Evolutionary conservation across 2,329 filamentous ascomycete genomes (phyloP).

Genomic region (Sarocladium kiliense): DNA sequence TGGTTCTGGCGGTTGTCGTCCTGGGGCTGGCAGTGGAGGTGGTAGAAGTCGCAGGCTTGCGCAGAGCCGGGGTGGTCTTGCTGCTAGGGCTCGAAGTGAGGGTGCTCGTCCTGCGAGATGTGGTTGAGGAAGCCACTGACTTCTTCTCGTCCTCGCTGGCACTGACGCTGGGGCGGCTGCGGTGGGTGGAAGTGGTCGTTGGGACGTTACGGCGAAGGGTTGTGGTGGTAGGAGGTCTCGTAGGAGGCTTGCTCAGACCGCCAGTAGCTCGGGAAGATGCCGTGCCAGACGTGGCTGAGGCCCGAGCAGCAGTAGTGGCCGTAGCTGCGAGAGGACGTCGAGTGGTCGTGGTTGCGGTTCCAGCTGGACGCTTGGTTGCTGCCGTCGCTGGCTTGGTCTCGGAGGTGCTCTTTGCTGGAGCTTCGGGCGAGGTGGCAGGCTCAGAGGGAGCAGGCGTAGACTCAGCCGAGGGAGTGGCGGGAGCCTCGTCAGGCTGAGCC

Average conservation of each 20-base stretch:
- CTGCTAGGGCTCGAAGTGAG: constrained; percentile 34
- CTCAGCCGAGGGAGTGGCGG: constrained; percentile 19
- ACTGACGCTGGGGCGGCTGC: constrained; percentile 41
- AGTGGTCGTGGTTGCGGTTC: constrained; percentile 26
- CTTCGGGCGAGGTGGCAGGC: constrained; percentile 23
- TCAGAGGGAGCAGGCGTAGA: constrained; percentile 22
- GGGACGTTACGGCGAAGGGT: constrained; percentile 28
- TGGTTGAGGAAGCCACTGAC: constrained; percentile 28
- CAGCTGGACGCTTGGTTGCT: constrained; percentile 30
- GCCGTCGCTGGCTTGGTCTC: constrained; percentile 23
- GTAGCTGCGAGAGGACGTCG: constrained; percentile 20
- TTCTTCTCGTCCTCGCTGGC: constrained; percentile 48
- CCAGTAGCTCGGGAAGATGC: constrained; percentile 30
- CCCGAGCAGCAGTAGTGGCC: constrained; percentile 13
- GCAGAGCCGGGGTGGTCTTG: constrained; percentile 26
- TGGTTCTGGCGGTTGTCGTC: constrained; percentile 24
- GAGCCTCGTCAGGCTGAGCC: constrained; percentile 36
- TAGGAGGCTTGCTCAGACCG: constrained; percentile 42
- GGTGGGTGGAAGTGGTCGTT: constrained; percentile 36
- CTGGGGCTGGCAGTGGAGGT: constrained; percentile 26
- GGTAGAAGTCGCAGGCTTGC: constrained; percentile 28
- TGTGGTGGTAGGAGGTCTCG: constrained; percentile 36
- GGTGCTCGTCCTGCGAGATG: constrained; percentile 39
- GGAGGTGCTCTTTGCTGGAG: constrained; percentile 21
- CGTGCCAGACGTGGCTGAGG: constrained; percentile 21